These are phyloP conservation scores for Bryum argenteum DNA, from an alignment of 225 moss, liverwort and hornwort species.

Conservation along the genomic window DNA sequence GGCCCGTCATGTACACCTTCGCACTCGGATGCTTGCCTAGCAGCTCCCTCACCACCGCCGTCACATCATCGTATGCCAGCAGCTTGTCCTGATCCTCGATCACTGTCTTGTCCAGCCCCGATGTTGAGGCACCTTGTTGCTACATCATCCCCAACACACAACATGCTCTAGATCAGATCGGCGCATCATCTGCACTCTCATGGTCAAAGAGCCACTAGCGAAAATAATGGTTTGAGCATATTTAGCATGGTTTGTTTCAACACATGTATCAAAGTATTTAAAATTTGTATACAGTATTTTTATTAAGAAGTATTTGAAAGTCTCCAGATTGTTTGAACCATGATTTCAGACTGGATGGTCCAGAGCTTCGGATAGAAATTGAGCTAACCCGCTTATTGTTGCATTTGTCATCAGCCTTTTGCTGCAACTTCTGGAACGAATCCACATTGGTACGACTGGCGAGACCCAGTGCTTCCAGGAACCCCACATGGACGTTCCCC, in stretches of 20 bases:
- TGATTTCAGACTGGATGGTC: no score
- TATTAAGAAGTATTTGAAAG: no score
- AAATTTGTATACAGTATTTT: no score
- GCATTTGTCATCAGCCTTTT: not conserved
- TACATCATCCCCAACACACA: not conserved
- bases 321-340: no score
- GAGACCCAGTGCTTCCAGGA: slow-evolving; percentile 33
- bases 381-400: not conserved
- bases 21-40: slow-evolving; percentile 46
- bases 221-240: no score
- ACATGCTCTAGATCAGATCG: not conserved
- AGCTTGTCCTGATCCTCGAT: slow-evolving; percentile 13
- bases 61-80: slow-evolving; percentile 60
- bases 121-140: not conserved
- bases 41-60: slow-evolving; percentile 38
- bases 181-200: no score
- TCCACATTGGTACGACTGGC: not conserved
- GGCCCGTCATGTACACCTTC: slow-evolving; percentile 66
- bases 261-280: no score
- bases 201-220: no score
- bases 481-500: slow-evolving; percentile 44
- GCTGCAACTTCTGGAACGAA: not conserved
- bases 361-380: no score
- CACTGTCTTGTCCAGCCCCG: not conserved
- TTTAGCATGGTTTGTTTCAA: no score